A percentile compares a stretch with the other conserved stretches of the same genome.
Conservation (phyloP, 164 flowering plant genomes). For the Cinnamomum chago region DNA sequence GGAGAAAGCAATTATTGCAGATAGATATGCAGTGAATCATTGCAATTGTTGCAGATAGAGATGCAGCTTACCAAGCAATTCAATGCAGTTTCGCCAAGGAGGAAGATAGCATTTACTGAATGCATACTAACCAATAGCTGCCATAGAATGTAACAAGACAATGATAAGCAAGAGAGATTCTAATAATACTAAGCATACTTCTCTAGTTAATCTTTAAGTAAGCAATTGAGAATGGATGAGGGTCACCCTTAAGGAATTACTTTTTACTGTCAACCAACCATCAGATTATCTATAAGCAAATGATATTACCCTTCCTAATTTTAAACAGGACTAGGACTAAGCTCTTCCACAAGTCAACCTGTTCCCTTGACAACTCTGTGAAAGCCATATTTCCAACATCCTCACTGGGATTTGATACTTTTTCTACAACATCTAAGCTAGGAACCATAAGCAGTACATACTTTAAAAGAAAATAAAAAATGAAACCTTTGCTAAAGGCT, state of each 20-base stretch:
- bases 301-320: neutral
- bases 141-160: conserved; percentile 3
- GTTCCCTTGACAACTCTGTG: too few species aligned
- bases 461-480: too few species aligned
- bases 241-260: too few species aligned
- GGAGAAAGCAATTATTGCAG: neutral
- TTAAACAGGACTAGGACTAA: neutral
- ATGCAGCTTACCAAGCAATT: conserved; percentile 62
- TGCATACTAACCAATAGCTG: conserved; percentile 83
- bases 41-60: neutral
- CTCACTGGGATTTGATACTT: too few species aligned
- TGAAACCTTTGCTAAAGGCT: too few species aligned
- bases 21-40: neutral
- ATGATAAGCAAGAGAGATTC: neutral
- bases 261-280: too few species aligned
- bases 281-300: too few species aligned
- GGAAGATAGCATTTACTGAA: conserved; percentile 72
- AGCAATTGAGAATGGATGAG: neutral
- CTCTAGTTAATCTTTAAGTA: neutral
- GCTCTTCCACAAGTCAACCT: too few species aligned
- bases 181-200: neutral
- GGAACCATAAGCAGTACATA: too few species aligned
- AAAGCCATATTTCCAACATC: too few species aligned
- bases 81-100: conserved; percentile 69
- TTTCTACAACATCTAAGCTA: too few species aligned